These are phyloP conservation scores for Berberis thunbergii DNA, from an alignment of 164 flowering plant species.

Conservation along the genomic window DNA sequence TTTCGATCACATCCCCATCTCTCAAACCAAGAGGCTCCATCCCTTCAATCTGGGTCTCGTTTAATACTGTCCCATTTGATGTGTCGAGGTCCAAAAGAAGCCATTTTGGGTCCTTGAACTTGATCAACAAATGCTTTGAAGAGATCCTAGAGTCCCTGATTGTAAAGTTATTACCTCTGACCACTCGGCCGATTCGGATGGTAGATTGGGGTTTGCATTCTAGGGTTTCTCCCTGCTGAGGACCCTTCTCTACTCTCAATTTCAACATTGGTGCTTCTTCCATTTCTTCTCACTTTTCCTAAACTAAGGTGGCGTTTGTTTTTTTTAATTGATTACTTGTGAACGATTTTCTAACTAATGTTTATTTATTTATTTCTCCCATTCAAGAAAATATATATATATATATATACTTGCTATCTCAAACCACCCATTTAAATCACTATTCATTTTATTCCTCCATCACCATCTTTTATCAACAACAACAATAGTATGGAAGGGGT, in stretches of 20 bases:
- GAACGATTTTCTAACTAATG: too few species aligned
- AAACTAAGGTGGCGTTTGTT: too few species aligned
- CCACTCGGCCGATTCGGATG: conserved; percentile 52
- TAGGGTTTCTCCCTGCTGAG: conserved; percentile 46
- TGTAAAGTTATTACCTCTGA: conserved; percentile 47
- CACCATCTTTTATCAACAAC: too few species aligned
- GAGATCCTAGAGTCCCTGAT: conserved; percentile 68
- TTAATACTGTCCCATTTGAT: conserved; percentile 62
- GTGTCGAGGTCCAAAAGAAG: conserved; percentile 47
- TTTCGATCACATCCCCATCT: conserved; percentile 44
- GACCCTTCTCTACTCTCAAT: conserved; percentile 48
- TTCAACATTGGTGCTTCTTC: conserved; percentile 22
- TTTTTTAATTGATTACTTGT: too few species aligned
- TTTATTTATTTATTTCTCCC: too few species aligned
- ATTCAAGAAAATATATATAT: too few species aligned
- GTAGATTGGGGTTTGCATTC: conserved; percentile 22
- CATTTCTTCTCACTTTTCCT: background rate
- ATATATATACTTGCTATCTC: too few species aligned
- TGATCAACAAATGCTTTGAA: conserved; percentile 49
- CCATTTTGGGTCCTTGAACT: conserved; percentile 41
- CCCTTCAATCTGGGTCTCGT: conserved; percentile 21
- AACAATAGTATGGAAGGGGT: too few species aligned
- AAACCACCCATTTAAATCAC: too few species aligned
- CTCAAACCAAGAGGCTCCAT: conserved; percentile 19
- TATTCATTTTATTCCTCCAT: too few species aligned